Base-by-base conservation (phyloP, 148 eudicot genomes). In the Silene conica region DNA sequence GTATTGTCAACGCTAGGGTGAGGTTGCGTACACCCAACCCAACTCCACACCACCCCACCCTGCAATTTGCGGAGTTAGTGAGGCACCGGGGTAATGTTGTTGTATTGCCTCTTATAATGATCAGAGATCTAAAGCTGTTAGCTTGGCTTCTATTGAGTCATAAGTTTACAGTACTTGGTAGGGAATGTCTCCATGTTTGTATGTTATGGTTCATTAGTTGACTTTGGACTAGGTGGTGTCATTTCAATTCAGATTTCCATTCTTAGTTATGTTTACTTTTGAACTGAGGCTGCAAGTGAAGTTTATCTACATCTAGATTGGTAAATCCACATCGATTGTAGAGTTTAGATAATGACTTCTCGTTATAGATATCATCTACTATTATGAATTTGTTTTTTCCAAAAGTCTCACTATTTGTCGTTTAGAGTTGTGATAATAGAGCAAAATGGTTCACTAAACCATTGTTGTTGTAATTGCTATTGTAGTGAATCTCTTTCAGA, bases 171-270 rank as follows among this genome's bases (percentile, higher is more conserved):
- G 41, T 34, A 34, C 41, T 34, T 34, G 41, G 5, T 34, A 34
- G 0, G 41, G 41, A 34, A 34, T 34, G 41, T 34, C 41, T 34
- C 41, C 6, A 3, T 34, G 41, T 69, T 45, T 15, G 59, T 11
- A 11, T 19, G n/a, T 31, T 31, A 8, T 12, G 14, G 20, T 75
- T 26, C 26, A 14, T 48, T 5, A 34, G 7, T 56, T 60, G 14
- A 25, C 41, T 63, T 25, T 14, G 15, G 2, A 64, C 28, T 8
- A 34, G 9, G 23, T 22, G 41, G 48, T 45, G 31, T 25, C 18
- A 13, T 19, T 15, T 65, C 18, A 13, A 54, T 77, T 67, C 10
- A 55, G 63, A 57, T 46, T 54, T 72, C 50, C 62, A 58, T 59
- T 62, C 58, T 26, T 54, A 45, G 7, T 16, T 0, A 10, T 63